These are phyloP conservation scores for Alternaria alternata DNA, from an alignment of 2,329 filamentous ascomycete genomes.

Conservation along the genomic window DNA sequence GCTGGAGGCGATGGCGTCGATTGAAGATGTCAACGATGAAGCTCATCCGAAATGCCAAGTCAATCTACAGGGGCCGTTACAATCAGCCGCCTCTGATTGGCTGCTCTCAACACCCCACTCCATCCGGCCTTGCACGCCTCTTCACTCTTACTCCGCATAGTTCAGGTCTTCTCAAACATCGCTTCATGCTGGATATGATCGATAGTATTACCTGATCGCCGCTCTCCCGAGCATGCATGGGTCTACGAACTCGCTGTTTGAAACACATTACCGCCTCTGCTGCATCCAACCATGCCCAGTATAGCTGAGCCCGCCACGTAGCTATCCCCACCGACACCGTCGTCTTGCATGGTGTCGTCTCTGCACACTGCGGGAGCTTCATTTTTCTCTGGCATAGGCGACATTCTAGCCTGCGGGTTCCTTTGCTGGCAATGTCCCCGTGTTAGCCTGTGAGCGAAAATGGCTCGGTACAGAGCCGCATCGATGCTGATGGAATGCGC, in stretches of 20 bases:
- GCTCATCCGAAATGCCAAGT: slow-evolving; percentile 19
- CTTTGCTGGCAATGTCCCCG: slow-evolving; percentile 14
- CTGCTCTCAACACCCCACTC: not conserved
- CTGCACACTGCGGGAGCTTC: slow-evolving; percentile 11
- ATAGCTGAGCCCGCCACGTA: slow-evolving; percentile 18
- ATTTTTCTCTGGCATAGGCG: slow-evolving; percentile 7
- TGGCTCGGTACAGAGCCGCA: slow-evolving; percentile 9
- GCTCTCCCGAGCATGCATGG: slow-evolving; percentile 9
- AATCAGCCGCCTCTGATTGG: slow-evolving; percentile 21
- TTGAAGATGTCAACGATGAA: slow-evolving; percentile 34
- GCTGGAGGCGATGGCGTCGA: slow-evolving; percentile 34
- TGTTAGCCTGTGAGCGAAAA: slow-evolving; percentile 8
- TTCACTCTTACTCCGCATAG: not conserved
- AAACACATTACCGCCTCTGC: slow-evolving; percentile 9
- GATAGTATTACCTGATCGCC: slow-evolving; percentile 7
- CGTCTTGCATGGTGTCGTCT: slow-evolving; percentile 4
- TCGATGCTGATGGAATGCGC: slow-evolving; percentile 9
- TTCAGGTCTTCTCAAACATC: slow-evolving; percentile 5
- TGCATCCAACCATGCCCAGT: slow-evolving; percentile 15
- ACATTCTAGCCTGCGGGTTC: slow-evolving; percentile 7
- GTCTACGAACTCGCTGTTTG: slow-evolving; percentile 5
- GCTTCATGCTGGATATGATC: not conserved
- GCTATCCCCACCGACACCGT: slow-evolving; percentile 15
- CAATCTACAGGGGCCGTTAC: slow-evolving; percentile 24
- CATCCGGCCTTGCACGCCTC: not conserved